Evolutionary conservation across 2,329 filamentous ascomycete species (phyloP).

Genomic region (Ascochyta rabiei): DNA sequence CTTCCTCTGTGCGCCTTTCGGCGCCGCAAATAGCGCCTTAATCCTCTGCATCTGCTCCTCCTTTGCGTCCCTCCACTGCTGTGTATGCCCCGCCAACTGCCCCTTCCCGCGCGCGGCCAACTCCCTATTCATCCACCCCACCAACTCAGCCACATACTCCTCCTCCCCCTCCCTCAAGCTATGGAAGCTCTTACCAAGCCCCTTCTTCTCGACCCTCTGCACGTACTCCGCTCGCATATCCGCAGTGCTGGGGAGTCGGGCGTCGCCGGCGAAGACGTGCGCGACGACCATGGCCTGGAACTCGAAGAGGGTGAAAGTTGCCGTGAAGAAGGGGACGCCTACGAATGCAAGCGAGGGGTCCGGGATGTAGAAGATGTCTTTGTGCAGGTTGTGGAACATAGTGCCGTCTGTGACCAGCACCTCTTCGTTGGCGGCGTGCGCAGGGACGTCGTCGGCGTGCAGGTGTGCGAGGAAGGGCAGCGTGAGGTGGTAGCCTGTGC

Average conservation of each 20-base stretch:
- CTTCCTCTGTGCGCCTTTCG: background rate
- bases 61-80: conserved; percentile 46
- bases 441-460: conserved; percentile 53
- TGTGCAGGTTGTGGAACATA: conserved; percentile 70
- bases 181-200: conserved; percentile 54
- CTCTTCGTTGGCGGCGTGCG: conserved; percentile 57
- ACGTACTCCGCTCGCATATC: conserved; percentile 53
- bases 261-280: conserved; percentile 60
- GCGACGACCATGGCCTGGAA: conserved; percentile 70
- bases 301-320: conserved; percentile 73
- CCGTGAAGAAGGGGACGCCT: conserved; percentile 68
- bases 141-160: conserved; percentile 49
- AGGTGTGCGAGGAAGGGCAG: conserved; percentile 67
- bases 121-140: conserved; percentile 48
- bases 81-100: conserved; percentile 44
- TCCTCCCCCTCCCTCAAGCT: conserved; percentile 50
- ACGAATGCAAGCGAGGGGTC: conserved; percentile 69
- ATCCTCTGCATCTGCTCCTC: conserved; percentile 40
- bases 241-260: conserved; percentile 53
- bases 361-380: conserved; percentile 73
- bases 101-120: conserved; percentile 22
- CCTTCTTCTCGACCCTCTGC: conserved; percentile 45
- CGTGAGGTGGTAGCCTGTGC: conserved; percentile 72
- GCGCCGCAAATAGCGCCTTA: conserved; percentile 36
- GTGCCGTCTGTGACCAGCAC: conserved; percentile 69